phyloP scores from a whole-genome alignment of 495 filamentous ascomycete species.

The Neurospora sp. region DNA sequence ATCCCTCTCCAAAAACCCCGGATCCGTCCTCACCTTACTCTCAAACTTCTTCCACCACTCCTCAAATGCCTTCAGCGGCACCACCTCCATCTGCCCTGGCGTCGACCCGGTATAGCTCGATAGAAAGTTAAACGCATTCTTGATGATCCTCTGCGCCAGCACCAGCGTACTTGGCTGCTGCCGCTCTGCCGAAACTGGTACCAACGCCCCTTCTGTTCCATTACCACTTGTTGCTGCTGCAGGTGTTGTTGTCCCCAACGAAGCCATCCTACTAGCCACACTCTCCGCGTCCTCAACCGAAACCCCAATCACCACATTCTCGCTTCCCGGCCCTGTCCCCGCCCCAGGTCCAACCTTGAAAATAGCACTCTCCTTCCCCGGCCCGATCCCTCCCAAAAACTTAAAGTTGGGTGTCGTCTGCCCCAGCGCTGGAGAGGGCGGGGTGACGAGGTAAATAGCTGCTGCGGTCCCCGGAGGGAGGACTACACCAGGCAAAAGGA shows the following conservation, averaged over 20 bases:
- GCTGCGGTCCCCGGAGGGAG: constrained; percentile 72
- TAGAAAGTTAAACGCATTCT: constrained; percentile 95
- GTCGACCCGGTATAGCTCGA: constrained; percentile 62
- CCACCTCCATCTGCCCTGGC: constrained; percentile 56
- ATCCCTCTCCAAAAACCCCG: constrained; percentile 78
- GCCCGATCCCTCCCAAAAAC: constrained; percentile 78
- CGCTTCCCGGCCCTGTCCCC: constrained; percentile 14
- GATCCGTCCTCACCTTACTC: constrained; percentile 73
- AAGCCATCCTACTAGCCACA: constrained; percentile 56
- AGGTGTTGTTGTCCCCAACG: constrained; percentile 36
- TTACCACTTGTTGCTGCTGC: constrained; percentile 5
- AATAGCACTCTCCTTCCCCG: constrained; percentile 80
- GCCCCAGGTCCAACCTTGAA: constrained; percentile 49
- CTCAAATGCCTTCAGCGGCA: constrained; percentile 81
- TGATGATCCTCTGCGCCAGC: constrained; percentile 85
- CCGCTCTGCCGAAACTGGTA: constrained; percentile 1
- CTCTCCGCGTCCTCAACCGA: constrained; percentile 64
- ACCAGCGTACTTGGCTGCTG: constrained; percentile 50
- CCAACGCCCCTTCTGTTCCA: constrained; percentile 16
- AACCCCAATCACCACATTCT: constrained; percentile 62
- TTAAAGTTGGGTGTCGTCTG: constrained; percentile 45
- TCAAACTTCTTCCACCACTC: constrained; percentile 99
- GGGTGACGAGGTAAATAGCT: constrained; percentile 69
- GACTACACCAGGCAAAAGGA: constrained; percentile 69
- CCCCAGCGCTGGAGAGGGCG: constrained; percentile 11